Evolutionary conservation across 345 rosid species (phyloP), one percentile per base, ranked within the genome.

Genomic region (Citrus cavaleriei): DNA sequence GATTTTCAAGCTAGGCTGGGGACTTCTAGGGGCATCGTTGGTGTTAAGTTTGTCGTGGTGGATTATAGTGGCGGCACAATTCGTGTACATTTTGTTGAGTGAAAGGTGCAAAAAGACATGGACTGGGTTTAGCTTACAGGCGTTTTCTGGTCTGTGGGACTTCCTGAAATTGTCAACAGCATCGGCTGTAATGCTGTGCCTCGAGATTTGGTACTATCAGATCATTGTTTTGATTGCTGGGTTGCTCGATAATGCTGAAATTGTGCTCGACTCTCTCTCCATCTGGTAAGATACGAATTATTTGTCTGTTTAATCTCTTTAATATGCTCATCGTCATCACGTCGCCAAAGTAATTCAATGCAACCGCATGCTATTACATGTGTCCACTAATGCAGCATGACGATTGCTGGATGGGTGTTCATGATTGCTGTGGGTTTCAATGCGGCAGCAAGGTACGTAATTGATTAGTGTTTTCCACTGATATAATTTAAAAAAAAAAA

Each of bases 371-470:
- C 13, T 0, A 9, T 9, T 40, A 40, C 46, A 40, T 40, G 46
- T 69, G 19, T 28, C 25, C 30, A 21, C 7, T 51, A 19, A 24
- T 81, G 82, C 85, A 92, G 97, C 87, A 85, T 89, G 93, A 70
- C 89, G 19, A 86, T 92, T 22, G 71, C 85, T 9, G 91, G 92
- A 21, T 82, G 92, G 84, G 38, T 6, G 38, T 37, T 37, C 38
- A 37, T 37, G 38, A 37, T 37, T 37, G 38, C 38, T 7, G 38
- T 90, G 76, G 97, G 94, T 37, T 89, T 92, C 81, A 92, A 91
- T 74, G 97, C 94, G 22, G 97, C 94, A 37, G 93, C 90, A 61
- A 92, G 97, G 97, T 92, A 40, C 46, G 46, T 10, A 40, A 40
- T 37, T 37, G 2, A 37, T 37, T 37, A 37, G 38, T 37, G 38